Evolutionary conservation across 768 basidiomycete genomes (phyloP).

Genomic region (Tulasnella sp.): DNA sequence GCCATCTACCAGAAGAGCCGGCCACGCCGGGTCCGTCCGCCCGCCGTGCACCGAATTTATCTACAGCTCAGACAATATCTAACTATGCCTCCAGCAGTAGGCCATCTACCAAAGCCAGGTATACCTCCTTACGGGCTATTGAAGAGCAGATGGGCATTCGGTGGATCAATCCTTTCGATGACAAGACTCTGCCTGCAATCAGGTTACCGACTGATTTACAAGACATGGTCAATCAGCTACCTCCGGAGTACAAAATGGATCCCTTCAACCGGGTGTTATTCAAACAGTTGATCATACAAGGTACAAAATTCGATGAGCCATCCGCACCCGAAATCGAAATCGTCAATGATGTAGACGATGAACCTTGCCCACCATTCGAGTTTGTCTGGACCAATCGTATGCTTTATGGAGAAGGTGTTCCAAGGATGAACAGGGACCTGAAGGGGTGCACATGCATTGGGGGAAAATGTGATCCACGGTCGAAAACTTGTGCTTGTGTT

Average conservation of each 20-base stretch:
- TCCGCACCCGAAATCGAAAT: constrained; percentile 55
- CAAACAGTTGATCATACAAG: constrained; percentile 49
- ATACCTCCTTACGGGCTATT: too few relatives aligned
- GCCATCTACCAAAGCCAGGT: too few relatives aligned
- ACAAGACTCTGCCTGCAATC: not conserved
- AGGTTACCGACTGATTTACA: constrained; percentile 6
- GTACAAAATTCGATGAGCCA: constrained; percentile 53
- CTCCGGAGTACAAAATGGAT: not conserved
- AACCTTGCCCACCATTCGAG: constrained; percentile 68
- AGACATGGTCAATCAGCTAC: constrained; percentile 12
- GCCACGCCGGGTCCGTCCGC: too few relatives aligned
- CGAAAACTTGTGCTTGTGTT: constrained; percentile 59
- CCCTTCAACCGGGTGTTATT: constrained; percentile 36
- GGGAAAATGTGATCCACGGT: constrained; percentile 64
- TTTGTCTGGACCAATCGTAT: constrained; percentile 78
- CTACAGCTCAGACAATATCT: too few relatives aligned
- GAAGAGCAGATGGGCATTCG: too few relatives aligned
- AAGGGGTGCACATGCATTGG: constrained; percentile 59
- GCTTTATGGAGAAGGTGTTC: constrained; percentile 58
- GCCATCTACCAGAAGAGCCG: too few relatives aligned
- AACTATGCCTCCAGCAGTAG: too few relatives aligned
- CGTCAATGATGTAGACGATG: constrained; percentile 50
- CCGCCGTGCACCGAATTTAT: too few relatives aligned
- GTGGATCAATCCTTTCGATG: constrained; percentile 5
- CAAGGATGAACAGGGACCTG: constrained; percentile 42